These are phyloP conservation scores for Irineochytrium annulatum DNA, from an alignment of 192 early-diverging fungal genomes.

Conservation along the genomic window DNA sequence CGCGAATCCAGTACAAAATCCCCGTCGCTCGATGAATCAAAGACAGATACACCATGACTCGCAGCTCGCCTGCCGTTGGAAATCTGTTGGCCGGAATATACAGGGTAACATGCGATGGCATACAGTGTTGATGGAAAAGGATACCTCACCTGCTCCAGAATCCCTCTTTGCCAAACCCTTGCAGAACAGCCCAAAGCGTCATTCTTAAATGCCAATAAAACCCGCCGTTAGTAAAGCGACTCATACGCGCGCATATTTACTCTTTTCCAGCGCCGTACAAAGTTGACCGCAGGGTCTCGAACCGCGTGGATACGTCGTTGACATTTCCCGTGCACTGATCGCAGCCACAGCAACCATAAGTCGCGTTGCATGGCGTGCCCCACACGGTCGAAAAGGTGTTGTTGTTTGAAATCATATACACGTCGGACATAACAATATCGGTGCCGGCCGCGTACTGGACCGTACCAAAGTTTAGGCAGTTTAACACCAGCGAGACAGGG, in stretches of 20 bases:
- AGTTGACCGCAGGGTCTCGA: neutral
- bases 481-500: constrained; percentile 10
- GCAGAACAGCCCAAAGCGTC: neutral
- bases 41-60: constrained; percentile 6
- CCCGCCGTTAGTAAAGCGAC: no score
- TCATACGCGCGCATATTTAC: no score
- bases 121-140: no score
- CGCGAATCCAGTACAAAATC: constrained; percentile 8
- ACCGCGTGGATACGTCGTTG: neutral
- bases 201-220: no score
- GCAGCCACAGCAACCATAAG: constrained; percentile 10
- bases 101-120: neutral
- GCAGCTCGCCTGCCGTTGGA: neutral
- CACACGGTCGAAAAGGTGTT: neutral
- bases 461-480: constrained; percentile 1
- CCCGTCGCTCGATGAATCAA: neutral
- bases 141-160: neutral
- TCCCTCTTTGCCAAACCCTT: constrained; percentile 3
- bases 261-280: neutral
- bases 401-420: neutral
- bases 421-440: constrained; percentile 8
- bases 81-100: neutral
- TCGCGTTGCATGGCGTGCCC: constrained; percentile 5
- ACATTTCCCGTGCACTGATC: constrained; percentile 1
- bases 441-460: neutral